phyloP scores from a whole-genome alignment of 192 early-diverging fungal genomes.

The Martensiomyces pterosporus region DNA sequence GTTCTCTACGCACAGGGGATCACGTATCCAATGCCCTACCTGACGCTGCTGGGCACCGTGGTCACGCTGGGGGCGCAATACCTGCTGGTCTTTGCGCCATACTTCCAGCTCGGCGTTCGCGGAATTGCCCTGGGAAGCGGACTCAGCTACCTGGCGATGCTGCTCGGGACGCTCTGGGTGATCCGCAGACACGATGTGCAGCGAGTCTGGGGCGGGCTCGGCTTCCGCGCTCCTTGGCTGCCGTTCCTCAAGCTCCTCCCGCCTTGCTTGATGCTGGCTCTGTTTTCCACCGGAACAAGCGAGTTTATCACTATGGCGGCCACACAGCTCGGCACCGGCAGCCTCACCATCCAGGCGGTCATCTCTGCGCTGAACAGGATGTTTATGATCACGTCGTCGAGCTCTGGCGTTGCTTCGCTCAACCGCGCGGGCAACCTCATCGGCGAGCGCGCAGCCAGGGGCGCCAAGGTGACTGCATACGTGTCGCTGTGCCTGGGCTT shows the following conservation, averaged over 20 bases:
- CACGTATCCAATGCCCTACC: constrained; percentile 39
- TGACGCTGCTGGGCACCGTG: constrained; percentile 34
- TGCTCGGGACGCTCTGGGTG: constrained; percentile 53
- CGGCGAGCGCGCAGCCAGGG: constrained; percentile 41
- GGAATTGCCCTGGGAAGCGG: constrained; percentile 68
- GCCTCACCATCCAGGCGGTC: constrained; percentile 77
- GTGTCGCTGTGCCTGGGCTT: constrained; percentile 16
- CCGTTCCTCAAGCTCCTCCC: constrained; percentile 33
- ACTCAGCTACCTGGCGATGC: constrained; percentile 57
- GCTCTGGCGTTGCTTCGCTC: constrained; percentile 70
- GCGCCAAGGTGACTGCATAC: constrained; percentile 31
- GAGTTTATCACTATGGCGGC: constrained; percentile 71
- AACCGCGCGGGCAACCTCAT: constrained; percentile 79
- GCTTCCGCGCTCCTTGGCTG: constrained; percentile 29
- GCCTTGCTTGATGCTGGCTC: constrained; percentile 19
- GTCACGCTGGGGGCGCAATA: constrained; percentile 34
- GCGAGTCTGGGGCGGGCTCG: constrained; percentile 24
- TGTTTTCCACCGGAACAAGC: constrained; percentile 50
- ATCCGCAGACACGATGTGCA: constrained; percentile 21
- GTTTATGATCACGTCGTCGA: constrained; percentile 65
- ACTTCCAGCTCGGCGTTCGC: constrained; percentile 56
- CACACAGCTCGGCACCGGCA: constrained; percentile 69
- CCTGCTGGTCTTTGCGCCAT: constrained; percentile 37
- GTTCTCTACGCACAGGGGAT: constrained; percentile 44
- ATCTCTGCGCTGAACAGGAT: constrained; percentile 66